These are phyloP conservation scores for Fusarium compactum DNA, from an alignment of 2,329 filamentous ascomycete species.

Conservation along the genomic window DNA sequence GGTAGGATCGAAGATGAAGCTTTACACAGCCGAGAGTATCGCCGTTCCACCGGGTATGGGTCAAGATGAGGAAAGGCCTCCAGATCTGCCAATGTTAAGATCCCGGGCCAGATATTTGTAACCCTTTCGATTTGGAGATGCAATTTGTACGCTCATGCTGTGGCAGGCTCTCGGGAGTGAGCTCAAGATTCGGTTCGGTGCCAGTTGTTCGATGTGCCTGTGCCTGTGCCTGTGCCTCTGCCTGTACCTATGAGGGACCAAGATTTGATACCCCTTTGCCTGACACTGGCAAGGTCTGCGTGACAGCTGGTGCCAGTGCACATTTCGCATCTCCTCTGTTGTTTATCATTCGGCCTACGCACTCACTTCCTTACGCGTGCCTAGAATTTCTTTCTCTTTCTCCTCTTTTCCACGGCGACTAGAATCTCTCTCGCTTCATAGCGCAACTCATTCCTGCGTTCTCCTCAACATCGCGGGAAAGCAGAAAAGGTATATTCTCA, in stretches of 20 bases:
- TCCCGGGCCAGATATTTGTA: slow-evolving; percentile 13
- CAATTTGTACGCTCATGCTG: slow-evolving; percentile 36
- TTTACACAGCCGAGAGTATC: slow-evolving; percentile 13
- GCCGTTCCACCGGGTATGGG: slow-evolving; percentile 13
- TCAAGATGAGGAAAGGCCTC: slow-evolving; percentile 1
- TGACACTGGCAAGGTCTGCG: slow-evolving; percentile 33
- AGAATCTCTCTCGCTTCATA: slow-evolving; percentile 12
- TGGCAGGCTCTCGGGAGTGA: slow-evolving; percentile 30
- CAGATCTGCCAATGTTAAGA: background rate
- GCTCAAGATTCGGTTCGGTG: background rate
- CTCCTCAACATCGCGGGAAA: slow-evolving; percentile 12
- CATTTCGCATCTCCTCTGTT: slow-evolving; percentile 20
- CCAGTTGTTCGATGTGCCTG: background rate
- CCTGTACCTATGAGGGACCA: slow-evolving; percentile 27
- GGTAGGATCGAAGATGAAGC: slow-evolving; percentile 3
- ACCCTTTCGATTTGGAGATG: slow-evolving; percentile 25
- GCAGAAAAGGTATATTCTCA: slow-evolving; percentile 9
- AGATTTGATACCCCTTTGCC: slow-evolving; percentile 17
- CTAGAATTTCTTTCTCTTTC: slow-evolving; percentile 5
- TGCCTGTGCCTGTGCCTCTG: background rate
- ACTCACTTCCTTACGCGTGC: slow-evolving; percentile 2
- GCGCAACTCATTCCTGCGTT: slow-evolving; percentile 10
- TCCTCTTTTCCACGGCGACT: slow-evolving; percentile 5
- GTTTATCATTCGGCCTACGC: slow-evolving; percentile 21
- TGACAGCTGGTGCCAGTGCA: slow-evolving; percentile 40